Conservation (phyloP, 2,329 filamentous ascomycete genomes). For the Monosporascus sp. region DNA sequence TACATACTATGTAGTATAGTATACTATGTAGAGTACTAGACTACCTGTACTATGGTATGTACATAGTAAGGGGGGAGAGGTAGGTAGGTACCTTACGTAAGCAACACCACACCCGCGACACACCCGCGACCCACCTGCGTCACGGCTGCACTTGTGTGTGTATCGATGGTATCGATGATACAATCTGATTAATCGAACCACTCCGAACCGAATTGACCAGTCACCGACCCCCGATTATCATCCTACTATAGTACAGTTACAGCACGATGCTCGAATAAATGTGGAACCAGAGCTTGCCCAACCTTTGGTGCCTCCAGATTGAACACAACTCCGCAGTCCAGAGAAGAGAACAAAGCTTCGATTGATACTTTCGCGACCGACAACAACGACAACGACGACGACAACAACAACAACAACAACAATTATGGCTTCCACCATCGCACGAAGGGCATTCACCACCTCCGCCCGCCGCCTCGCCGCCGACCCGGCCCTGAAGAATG, state of each 20-base stretch:
- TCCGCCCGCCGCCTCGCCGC: slow-evolving; percentile 44
- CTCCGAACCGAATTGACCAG: background rate
- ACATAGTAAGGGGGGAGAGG: too few relatives aligned
- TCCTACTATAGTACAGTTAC: background rate
- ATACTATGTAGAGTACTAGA: too few relatives aligned
- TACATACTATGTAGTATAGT: too few relatives aligned
- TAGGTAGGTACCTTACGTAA: too few relatives aligned
- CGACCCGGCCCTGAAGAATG: slow-evolving; percentile 46
- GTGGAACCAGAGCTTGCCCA: background rate
- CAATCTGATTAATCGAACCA: background rate
- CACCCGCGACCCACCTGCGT: background rate
- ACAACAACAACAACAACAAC: background rate
- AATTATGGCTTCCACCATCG: slow-evolving; percentile 51
- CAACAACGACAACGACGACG: too few relatives aligned
- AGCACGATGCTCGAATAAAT: background rate
- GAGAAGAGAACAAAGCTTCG: background rate
- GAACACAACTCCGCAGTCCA: background rate
- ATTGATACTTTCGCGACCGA: background rate
- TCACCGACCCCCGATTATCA: background rate
- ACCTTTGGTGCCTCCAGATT: background rate
- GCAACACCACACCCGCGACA: background rate
- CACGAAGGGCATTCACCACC: slow-evolving; percentile 52
- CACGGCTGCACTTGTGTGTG: background rate
- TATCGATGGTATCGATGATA: too few relatives aligned
- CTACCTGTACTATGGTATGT: too few relatives aligned